Evolutionary conservation across 495 filamentous ascomycete genomes (phyloP).

Genomic region (Rostrohypoxylon terebratum): DNA sequence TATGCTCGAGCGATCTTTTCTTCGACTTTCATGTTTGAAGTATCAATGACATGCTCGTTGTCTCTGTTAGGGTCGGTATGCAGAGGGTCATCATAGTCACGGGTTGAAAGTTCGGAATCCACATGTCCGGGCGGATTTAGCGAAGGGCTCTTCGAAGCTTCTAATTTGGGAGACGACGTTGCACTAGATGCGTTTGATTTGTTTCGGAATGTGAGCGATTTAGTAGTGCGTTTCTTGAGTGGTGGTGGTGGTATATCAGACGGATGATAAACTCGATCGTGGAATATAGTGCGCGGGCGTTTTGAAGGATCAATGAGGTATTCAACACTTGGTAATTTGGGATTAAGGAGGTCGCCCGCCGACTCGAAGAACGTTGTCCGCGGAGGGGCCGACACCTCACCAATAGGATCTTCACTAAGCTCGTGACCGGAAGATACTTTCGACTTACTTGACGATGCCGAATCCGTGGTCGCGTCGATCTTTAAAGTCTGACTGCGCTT

Average conservation of each 20-base stretch:
- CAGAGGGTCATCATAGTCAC: conserved; percentile 53
- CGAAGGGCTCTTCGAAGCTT: conserved; percentile 20
- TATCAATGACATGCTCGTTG: conserved; percentile 62
- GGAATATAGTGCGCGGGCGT: conserved; percentile 93
- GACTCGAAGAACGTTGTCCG: conserved; percentile 95
- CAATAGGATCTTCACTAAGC: conserved; percentile 54
- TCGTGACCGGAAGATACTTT: conserved; percentile 59
- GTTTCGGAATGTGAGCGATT: conserved; percentile 49
- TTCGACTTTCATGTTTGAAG: conserved; percentile 82
- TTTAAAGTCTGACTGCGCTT: conserved; percentile 78
- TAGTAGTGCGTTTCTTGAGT: conserved; percentile 67
- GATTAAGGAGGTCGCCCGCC: conserved; percentile 90
- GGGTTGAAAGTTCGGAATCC: conserved; percentile 49
- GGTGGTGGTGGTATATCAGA: conserved; percentile 90
- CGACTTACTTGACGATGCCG: conserved; percentile 53
- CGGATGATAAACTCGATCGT: conserved; percentile 94
- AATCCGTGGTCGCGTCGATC: conserved; percentile 52
- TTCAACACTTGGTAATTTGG: conserved; percentile 81
- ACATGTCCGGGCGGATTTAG: conserved; percentile 37
- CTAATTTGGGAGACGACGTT: conserved; percentile 38
- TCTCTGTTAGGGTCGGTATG: conserved; percentile 55
- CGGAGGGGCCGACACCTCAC: conserved; percentile 74
- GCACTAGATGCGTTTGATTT: conserved; percentile 29
- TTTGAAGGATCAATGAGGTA: conserved; percentile 85
- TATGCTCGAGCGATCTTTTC: conserved; percentile 98